Base-by-base conservation (phyloP, 2,329 filamentous ascomycete genomes). In the Cladosporium sp. region DNA sequence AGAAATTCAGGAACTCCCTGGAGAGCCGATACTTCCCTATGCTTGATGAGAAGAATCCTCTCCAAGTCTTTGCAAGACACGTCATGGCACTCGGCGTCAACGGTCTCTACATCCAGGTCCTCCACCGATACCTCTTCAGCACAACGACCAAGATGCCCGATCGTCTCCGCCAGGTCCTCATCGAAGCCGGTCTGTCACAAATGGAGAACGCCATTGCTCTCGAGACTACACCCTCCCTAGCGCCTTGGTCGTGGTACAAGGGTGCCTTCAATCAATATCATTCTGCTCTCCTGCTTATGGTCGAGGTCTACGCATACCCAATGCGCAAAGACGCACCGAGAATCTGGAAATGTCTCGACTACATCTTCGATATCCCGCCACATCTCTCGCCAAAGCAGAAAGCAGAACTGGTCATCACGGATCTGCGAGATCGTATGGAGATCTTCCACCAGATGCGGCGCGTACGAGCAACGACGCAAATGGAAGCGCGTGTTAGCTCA, bases 231-330 rank as follows among this genome's bases (percentile, higher is more conserved):
- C 83, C 83, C 1, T 79, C 80, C 1, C 70, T 91, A 43, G 76
- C 78, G 1, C 78, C 78, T 1, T 93, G 89, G 89, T 77, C 81
- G 1, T 93, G 91, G 91, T 92, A 92, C 66, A 72, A 71, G 25
- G 89, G 89, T 5, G 89, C 90, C 6, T 85, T 90, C 68, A 88
- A 91, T 67, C 90, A 92, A 73, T 91, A 89, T 74, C 90, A 92
- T 72, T 83, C 85, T 5, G 88, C 89, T 0, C 81, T 93, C 34
- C 81, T 93, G 1, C 79, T 93, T 25, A 81, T 91, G 7, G 84
- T 86, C 25, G 89, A 93, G 73, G 78, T 91, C 4, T 89, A 87
- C 73, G 83, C 84, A 56, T 82, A 83, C 48, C 85, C 87, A 0
- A 78, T 83, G 62, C 81, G 84, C 57, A 82, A 82, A 59, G 83